Percentiles rank a stretch among this genome's conserved stretches.
Conservation (phyloP, 1,284 basidiomycete species). For the Schizophyllum commune region DNA sequence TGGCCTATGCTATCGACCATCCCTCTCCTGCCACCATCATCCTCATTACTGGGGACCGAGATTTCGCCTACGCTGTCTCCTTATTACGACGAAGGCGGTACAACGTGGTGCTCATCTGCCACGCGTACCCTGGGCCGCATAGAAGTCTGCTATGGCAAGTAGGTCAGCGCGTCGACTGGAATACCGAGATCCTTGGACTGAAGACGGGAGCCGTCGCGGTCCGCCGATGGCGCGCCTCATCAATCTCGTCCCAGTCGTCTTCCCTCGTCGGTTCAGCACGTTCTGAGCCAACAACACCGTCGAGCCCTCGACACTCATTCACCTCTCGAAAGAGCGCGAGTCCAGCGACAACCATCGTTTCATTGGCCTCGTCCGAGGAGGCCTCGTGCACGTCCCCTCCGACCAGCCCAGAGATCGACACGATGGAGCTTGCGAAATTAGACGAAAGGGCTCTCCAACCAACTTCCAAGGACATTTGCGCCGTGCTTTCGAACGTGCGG, state of each 20-base stretch:
- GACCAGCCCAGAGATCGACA: too few relatives aligned
- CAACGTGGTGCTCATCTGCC: constrained; percentile 42
- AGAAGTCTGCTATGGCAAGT: constrained; percentile 46
- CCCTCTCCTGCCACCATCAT: constrained; percentile 42
- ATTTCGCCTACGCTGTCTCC: constrained; percentile 52
- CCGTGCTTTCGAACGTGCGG: too few relatives aligned
- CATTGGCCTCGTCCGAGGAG: too few relatives aligned
- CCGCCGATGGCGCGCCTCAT: not conserved
- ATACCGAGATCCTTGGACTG: constrained; percentile 5
- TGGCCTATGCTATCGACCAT: constrained; percentile 51
- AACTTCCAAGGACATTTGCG: too few relatives aligned
- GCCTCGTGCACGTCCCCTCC: too few relatives aligned
- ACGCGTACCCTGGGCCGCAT: constrained; percentile 23
- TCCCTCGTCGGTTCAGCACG: too few relatives aligned
- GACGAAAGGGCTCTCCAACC: too few relatives aligned
- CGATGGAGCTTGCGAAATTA: too few relatives aligned
- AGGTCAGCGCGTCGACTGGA: constrained; percentile 47
- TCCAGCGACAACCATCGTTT: too few relatives aligned
- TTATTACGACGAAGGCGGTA: constrained; percentile 42
- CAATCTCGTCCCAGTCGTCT: not conserved
- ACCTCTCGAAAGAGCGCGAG: too few relatives aligned
- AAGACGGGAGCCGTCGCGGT: not conserved
- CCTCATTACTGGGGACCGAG: constrained; percentile 47
- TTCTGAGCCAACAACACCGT: not conserved
- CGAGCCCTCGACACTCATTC: too few relatives aligned